Base-by-base conservation (phyloP, 1,284 basidiomycete species). In the Amylostereum chailletii region DNA sequence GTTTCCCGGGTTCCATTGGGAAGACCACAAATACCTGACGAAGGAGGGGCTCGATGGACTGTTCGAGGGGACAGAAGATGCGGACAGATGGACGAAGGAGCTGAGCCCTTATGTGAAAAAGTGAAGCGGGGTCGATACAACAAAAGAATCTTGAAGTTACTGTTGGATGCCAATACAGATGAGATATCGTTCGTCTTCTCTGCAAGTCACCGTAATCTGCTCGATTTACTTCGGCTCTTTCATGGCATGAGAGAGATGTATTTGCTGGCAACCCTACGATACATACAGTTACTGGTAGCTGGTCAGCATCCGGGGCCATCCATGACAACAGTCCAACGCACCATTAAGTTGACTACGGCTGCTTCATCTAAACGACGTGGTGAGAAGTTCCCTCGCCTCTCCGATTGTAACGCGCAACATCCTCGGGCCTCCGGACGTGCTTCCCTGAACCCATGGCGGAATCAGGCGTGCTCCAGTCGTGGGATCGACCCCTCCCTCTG, bases 1-100 rank as follows among this genome's bases (percentile, higher is more conserved):
- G 4, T 68, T 74, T 29, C 72, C 72, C 3, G 72, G 72, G 1
- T 75, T 75, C 53, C 58, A 66, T 31, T 74, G 72, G 71, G 69
- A 73, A 50, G 76, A 77, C 53, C 75, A 77, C 51, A 53, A 59
- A 27, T 75, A 67, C 53, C 53, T 75, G 59, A 67, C 62, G 10
- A 49, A 45, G 42, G 50, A 55, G 6, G 63, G 51, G 32, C 55
- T 74, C 52, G 46, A 64, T 27, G 54, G 57, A 27, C 51, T 75
- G 26, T 70, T 67, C 51, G 54, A 52, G 19, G 65, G 58, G 36
- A 44, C 45, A 3, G 31, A 50, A 51, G 41, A 55, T 37, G 32
- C 51, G 52, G 51, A 59, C 55, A 47, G 49, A 40, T 44, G 42
- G 34, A 47, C 56, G 19, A 53, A 48, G 7, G 46, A 51, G 40